Evolutionary conservation across 306 rosid genomes (phyloP).

Genomic region (Prunus campanulata): DNA sequence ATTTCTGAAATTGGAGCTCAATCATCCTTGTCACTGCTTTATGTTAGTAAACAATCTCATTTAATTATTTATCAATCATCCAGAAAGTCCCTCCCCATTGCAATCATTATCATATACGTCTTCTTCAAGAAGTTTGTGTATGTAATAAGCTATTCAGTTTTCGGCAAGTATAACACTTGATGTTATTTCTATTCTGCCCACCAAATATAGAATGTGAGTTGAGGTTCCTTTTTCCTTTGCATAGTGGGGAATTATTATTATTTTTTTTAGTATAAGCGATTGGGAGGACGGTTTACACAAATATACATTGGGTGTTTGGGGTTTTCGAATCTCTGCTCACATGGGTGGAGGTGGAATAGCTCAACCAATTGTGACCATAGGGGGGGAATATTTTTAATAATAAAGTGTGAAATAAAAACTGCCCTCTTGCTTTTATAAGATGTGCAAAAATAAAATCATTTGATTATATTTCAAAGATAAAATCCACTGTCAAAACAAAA

Average conservation of each 20-base stretch:
- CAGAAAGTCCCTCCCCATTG: neutral
- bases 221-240: neutral
- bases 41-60: neutral
- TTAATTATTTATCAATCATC: neutral
- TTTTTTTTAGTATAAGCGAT: too few species aligned
- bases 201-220: neutral
- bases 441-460: neutral
- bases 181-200: neutral
- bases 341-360: fast-evolving
- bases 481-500: neutral
- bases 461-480: constrained; percentile 2
- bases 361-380: too few species aligned
- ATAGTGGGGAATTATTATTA: neutral
- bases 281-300: too few species aligned
- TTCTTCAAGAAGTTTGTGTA: neutral
- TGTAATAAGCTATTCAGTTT: neutral
- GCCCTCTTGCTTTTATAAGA: neutral
- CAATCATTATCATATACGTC: constrained; percentile 1
- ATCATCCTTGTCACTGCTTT: neutral
- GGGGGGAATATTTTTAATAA: neutral
- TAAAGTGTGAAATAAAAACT: neutral
- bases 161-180: neutral
- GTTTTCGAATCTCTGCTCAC: too few species aligned
- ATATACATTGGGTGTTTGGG: too few species aligned
- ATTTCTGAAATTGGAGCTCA: neutral